These are phyloP conservation scores for Petasospora rhodanensis DNA, from an alignment of 1,139 yeast genomes.

Conservation along the genomic window DNA sequence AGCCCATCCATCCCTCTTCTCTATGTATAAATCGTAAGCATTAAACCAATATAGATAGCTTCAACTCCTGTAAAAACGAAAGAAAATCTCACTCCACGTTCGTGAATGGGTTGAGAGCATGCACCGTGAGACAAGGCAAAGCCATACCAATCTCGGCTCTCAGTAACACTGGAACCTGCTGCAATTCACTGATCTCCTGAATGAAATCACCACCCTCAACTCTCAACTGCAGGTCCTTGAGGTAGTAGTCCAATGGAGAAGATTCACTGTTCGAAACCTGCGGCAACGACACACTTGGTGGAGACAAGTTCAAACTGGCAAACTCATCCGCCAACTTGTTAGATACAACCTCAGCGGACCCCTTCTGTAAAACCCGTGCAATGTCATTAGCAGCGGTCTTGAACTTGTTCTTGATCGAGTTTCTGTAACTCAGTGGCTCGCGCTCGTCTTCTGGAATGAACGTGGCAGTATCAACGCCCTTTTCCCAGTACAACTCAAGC, in stretches of 20 bases:
- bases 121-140: constrained; percentile 88
- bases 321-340: constrained; percentile 43
- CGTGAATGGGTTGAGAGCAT: constrained; percentile 84
- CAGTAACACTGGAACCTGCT: constrained; percentile 76
- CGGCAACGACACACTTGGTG: constrained; percentile 50
- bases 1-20: no score
- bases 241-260: constrained; percentile 43
- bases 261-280: neutral
- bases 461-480: constrained; percentile 86
- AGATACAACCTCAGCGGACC: constrained; percentile 32
- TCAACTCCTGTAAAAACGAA: neutral
- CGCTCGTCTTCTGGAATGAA: constrained; percentile 86
- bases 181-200: constrained; percentile 78
- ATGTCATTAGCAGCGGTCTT: constrained; percentile 68
- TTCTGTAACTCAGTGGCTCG: constrained; percentile 68
- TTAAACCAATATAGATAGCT: no score
- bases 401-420: constrained; percentile 73
- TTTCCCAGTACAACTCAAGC: constrained; percentile 88
- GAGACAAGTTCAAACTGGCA: constrained; percentile 43
- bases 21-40: neutral
- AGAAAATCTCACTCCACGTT: constrained; percentile 11
- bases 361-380: constrained; percentile 43
- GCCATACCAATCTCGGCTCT: constrained; percentile 95
- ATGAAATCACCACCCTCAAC: constrained; percentile 57
- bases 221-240: constrained; percentile 51